Evolutionary conservation across 2,329 filamentous ascomycete species (phyloP), one percentile per base, ranked within the genome.

Genomic region (Pyrenophora graminea): DNA sequence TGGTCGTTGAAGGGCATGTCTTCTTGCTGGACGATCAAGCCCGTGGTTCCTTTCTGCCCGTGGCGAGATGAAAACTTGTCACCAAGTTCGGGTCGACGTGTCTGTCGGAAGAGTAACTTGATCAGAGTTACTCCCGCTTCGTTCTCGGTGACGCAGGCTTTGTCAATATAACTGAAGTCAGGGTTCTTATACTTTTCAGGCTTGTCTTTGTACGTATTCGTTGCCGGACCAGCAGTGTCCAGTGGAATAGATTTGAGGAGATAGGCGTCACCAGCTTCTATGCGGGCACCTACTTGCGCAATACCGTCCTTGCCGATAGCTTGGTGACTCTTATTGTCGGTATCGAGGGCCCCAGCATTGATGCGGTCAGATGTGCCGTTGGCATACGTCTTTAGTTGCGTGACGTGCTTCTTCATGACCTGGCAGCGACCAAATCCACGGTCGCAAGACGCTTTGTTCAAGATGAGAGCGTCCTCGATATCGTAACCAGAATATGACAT

Each of bases 401-500:
- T 89, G 10, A 87, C 86, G 70, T 94, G 91, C 75, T 99, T 99
- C 62, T 93, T 88, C 81, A 97, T 93, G n/a, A 97, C 94, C 70
- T 99, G 95, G 67, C 94, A 97, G 32, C 94, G 87, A 39, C 94
- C 95, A 67, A 97, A 99, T 4, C 94, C 95, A 64, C 94, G 85
- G 66, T 99, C 95, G 51, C 91, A 87, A 0, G 92, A 97, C 8
- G 91, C 92, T 77, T 97, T 97, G 79, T 99, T 99, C 55, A 99
- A 74, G 2, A 99, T 93, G 15, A 99, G 81, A 8, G 94, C 94
- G 80, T 99, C 94, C 79, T 99, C 94, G 63, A 99, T 99, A 85
- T 99, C 94, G 76, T 99, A 99, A 19, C 94, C 94, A 9, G 93
- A 97, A 76, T 94, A 99, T 41, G 92, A 97, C 94, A 99, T 99